Base-by-base conservation (phyloP, 129 eudicot genomes). In the Saposhnikovia divaricata region DNA sequence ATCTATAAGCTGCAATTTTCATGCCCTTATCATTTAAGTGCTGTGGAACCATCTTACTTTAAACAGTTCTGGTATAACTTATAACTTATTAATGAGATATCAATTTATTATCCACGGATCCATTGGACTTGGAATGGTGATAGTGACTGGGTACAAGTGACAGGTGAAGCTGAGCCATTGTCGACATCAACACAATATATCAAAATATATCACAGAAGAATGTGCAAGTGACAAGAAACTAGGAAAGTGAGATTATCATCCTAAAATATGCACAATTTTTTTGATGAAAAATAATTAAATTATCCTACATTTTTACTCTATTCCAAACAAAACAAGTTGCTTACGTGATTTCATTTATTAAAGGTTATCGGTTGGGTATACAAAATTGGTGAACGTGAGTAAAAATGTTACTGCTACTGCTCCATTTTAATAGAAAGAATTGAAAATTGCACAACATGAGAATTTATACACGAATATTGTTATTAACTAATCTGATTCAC, bases 91-190 rank as follows among this genome's bases (percentile, higher is more conserved):
- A 31, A 31, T 31, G 34, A 31, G 34, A 31, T 31, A 31, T 31
- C 34, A 31, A 31, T 31, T 31, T 31, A 31, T 31, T 31, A 34
- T 76, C 77, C 50, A 31, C 77, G 13, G 77, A 85, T 3, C 25
- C 78, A 79, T 21, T 76, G 46, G 84, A 57, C 73, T 78, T 77
- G 66, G 79, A 8, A 28, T 48, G 85, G 57, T 57, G 73, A 55
- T 27, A 9, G 77, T 82, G 88, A 43, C 27, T 69, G 4, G 81
- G 31, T 4, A 86, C 74, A 69, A 84, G 87, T 74, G 89, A 80
- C 77, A 46, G 85, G 77, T 85, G 87, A 23, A 88, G 85, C 85
- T 84, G 95, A 78, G 95, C 89, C 71, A 78, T 55, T 31, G 75
- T 34, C 4, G 75, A 34, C 75, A 70, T 70, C 34, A 31, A 39